phyloP scores from a whole-genome alignment of 1,284 basidiomycete species.

The Tremellales sp. region DNA sequence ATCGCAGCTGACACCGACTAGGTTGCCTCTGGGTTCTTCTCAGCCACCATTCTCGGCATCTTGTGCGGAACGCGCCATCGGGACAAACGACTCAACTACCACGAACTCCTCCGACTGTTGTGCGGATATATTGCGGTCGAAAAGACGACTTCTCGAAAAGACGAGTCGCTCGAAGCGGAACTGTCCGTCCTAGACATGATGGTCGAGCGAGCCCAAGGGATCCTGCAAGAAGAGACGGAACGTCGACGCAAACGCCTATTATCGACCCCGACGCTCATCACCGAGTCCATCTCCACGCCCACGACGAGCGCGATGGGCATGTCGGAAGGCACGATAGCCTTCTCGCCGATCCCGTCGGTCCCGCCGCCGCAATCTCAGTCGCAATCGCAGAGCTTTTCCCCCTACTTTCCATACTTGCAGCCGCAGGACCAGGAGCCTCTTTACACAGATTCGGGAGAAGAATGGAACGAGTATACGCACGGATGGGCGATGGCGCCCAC shows the following conservation, averaged over 20 bases:
- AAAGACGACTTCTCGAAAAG: constrained; percentile 12
- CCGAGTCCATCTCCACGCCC: too few relatives aligned
- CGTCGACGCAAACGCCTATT: too few relatives aligned
- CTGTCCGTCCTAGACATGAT: constrained; percentile 9
- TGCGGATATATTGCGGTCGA: constrained; percentile 12
- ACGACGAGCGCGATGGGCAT: too few relatives aligned
- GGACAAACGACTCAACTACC: constrained; percentile 4
- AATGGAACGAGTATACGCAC: background rate
- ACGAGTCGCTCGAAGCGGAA: constrained; percentile 18
- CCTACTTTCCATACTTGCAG: too few relatives aligned
- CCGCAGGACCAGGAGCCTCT: too few relatives aligned
- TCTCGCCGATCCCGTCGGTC: too few relatives aligned
- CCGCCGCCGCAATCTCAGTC: too few relatives aligned
- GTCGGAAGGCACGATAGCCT: too few relatives aligned
- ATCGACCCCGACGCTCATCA: too few relatives aligned
- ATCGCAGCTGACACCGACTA: constrained; percentile 2
- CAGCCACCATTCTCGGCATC: constrained; percentile 29
- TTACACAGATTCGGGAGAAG: constrained; percentile 1
- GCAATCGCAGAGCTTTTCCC: too few relatives aligned
- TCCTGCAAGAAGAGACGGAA: background rate
- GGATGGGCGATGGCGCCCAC: background rate
- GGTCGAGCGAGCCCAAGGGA: background rate
- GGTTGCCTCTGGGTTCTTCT: constrained; percentile 31
- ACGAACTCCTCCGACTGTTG: constrained; percentile 4
- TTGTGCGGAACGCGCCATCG: constrained; percentile 11